These are phyloP conservation scores for Fusarium fracticaudum DNA, from an alignment of 2,329 filamentous ascomycete genomes.

Conservation along the genomic window DNA sequence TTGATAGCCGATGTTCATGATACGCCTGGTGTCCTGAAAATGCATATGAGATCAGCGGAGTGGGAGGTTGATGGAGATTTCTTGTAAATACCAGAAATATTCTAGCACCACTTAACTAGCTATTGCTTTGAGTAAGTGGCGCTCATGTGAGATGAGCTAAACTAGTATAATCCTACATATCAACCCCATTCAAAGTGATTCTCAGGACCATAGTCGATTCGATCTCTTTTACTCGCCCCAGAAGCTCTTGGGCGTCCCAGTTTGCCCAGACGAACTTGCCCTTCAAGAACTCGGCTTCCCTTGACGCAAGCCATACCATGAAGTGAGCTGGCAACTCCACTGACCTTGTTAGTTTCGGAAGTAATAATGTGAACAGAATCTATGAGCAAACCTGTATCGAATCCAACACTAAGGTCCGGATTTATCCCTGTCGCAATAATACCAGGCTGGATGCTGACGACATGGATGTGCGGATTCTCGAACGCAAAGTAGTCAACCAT, in stretches of 20 bases:
- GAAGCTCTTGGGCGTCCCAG: conserved; percentile 9
- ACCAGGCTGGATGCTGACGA: conserved; percentile 55
- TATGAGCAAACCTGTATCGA: not conserved
- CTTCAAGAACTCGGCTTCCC: not conserved
- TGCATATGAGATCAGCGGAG: not conserved
- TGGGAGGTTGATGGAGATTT: accelerated
- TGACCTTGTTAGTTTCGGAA: not conserved
- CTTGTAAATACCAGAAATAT: not conserved
- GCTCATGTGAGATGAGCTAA: not conserved
- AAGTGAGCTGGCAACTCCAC: conserved; percentile 23
- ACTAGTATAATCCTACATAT: not conserved
- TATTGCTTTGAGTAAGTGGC: accelerated
- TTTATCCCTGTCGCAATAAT: conserved; percentile 51
- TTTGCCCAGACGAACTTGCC: conserved; percentile 6
- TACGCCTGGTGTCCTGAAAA: too few species aligned
- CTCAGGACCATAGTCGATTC: not conserved
- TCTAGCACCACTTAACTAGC: not conserved
- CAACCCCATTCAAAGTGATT: not conserved
- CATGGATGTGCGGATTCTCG: conserved; percentile 49
- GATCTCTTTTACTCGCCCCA: not conserved
- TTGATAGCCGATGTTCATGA: not conserved
- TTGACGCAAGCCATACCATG: not conserved
- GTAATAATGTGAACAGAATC: accelerated
- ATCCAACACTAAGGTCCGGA: not conserved
- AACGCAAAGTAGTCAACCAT: conserved; percentile 48